Base-by-base conservation (phyloP, 805 yeast species). In the Lipomyces japonicus region DNA sequence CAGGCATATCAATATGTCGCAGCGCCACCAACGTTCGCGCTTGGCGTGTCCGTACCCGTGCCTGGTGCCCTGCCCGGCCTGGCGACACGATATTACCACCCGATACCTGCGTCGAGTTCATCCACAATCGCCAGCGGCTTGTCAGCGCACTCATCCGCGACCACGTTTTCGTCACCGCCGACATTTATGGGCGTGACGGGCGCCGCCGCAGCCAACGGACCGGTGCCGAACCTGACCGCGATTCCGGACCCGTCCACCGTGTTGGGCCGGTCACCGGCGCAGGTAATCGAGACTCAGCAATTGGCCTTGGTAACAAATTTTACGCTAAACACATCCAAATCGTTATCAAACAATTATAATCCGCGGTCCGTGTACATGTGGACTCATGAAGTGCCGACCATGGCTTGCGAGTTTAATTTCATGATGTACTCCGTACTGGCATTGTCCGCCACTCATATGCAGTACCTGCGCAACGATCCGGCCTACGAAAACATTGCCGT, bases 361-460 rank as follows among this genome's bases (percentile, higher is more conserved):
- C 51, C 57, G 26, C 42, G 57, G 7, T 53, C 57, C 10, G 54
- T 53, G n/a, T 53, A 53, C 22, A 49, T 53, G 54, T 55, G 59
- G 59, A 56, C 55, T 3, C 54, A 48, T 28, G 57, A 55, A 19
- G 55, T 55, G 39, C 59, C 59, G 7, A 44, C 51, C 14, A 42
- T 53, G 54, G 59, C 59, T 2, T 53, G 52, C 39, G 50, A 53
- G 39, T 46, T 44, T 26, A 51, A 55, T 22, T 53, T 52, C 26
- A 39, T 55, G 50, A 55, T 55, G 59, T 48, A 55, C 42, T 56
- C 59, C 6, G 26, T 55, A 3, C 49, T 55, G n/a, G 54, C 59
- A 21, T 35, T 55, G 23, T 48, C 59, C 16, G 57, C 59, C 21
- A 53, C 59, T 12, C 59, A 55, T 26, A 23, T 54, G 30, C 55